Evolutionary conservation across 2,329 filamentous ascomycete species (phyloP).

Genomic region (Cadophora sp.): DNA sequence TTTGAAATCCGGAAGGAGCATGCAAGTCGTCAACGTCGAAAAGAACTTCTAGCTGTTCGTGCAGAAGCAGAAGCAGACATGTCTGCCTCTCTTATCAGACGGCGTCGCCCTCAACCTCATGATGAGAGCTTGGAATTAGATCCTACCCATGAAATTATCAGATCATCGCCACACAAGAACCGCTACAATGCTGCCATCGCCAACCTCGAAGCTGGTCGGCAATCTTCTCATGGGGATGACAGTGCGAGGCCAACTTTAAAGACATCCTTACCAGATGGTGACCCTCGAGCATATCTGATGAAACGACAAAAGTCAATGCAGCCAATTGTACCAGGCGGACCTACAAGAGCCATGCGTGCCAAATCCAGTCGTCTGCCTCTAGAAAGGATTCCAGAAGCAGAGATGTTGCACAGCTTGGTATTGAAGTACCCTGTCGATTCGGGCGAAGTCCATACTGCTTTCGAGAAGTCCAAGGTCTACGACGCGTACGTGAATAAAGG

Average conservation of each 20-base stretch:
- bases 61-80: slow-evolving; percentile 1
- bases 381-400: slow-evolving; percentile 37
- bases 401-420: slow-evolving; percentile 34
- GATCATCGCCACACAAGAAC: slow-evolving; percentile 41
- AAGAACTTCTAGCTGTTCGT: slow-evolving; percentile 35
- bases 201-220: slow-evolving; percentile 27
- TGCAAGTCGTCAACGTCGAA: slow-evolving; percentile 39
- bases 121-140: neutral
- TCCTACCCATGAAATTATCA: neutral
- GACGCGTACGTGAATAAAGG: slow-evolving; percentile 37
- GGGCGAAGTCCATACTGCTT: slow-evolving; percentile 20
- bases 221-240: neutral
- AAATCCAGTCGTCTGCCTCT: slow-evolving; percentile 41
- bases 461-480: slow-evolving; percentile 16
- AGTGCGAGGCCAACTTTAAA: slow-evolving; percentile 26
- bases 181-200: slow-evolving; percentile 41
- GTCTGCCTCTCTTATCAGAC: neutral
- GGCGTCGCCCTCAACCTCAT: neutral
- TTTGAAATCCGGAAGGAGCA: slow-evolving; percentile 43
- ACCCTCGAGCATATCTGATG: slow-evolving; percentile 44
- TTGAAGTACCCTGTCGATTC: slow-evolving; percentile 27
- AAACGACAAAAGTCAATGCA: slow-evolving; percentile 37
- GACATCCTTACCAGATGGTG: slow-evolving; percentile 38
- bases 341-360: slow-evolving; percentile 29
- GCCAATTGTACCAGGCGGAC: slow-evolving; percentile 20